Evolutionary conservation across 805 yeast species (phyloP).

Genomic region (Wickerhamomyces chambardii): DNA sequence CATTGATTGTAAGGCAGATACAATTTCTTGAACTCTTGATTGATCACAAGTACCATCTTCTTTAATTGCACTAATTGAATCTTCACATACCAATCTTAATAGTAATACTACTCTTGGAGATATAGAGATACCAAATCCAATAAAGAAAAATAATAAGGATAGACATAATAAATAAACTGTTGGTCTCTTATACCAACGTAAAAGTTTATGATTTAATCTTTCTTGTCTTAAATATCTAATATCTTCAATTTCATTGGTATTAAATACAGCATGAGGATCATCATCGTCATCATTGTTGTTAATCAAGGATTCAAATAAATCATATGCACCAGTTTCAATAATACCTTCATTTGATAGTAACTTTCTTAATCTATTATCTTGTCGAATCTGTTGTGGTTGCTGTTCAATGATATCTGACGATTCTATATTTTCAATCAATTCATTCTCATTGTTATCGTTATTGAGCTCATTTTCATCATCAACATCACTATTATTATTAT

Average conservation of each 20-base stretch:
- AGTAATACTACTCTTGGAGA: conserved; percentile 27
- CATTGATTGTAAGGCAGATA: conserved; percentile 42
- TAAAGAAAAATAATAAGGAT: conserved; percentile 30
- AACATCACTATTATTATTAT: too few species aligned
- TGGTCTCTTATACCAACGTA: conserved; percentile 52
- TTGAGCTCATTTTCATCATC: too few species aligned
- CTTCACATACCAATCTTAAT: conserved; percentile 24
- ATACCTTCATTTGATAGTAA: too few species aligned
- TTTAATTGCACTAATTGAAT: conserved; percentile 9
- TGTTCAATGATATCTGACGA: too few species aligned
- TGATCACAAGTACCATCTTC: too few species aligned
- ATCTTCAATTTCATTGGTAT: conserved; percentile 30
- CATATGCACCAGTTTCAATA: conserved; percentile 7
- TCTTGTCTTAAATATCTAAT: conserved; percentile 41
- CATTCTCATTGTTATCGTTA: too few species aligned
- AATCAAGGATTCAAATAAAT: conserved; percentile 34
- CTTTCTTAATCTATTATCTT: too few species aligned
- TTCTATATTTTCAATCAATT: too few species aligned
- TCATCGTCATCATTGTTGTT: too few species aligned
- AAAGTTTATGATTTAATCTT: conserved; percentile 28
- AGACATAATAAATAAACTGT: conserved; percentile 39
- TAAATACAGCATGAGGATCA: too few species aligned
- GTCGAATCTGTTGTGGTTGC: too few species aligned
- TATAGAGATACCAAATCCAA: conserved; percentile 29
- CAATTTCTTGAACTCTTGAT: conserved; percentile 27